Conservation (phyloP, 2,329 filamentous ascomycete species). For the Colletotrichum siamense region DNA sequence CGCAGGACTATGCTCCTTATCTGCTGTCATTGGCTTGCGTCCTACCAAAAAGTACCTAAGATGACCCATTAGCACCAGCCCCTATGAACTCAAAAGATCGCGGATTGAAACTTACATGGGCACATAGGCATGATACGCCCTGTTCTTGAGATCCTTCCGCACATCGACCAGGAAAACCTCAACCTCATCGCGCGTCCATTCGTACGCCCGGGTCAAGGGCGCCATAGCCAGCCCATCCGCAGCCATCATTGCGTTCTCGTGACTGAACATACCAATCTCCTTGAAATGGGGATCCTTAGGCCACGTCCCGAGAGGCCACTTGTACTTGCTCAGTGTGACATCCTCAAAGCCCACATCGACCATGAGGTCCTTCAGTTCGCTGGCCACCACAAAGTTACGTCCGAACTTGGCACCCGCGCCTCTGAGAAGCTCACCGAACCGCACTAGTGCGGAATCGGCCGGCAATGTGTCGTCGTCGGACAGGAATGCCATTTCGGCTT, state of each 20-base stretch:
- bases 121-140: constrained; percentile 39
- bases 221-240: constrained; percentile 39
- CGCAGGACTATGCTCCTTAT: too few relatives aligned
- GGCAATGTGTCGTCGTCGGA: constrained; percentile 52
- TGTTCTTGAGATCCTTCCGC: constrained; percentile 36
- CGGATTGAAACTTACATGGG: constrained; percentile 40
- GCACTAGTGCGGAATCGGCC: constrained; percentile 34
- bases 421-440: not conserved
- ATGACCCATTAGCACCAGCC: too few relatives aligned
- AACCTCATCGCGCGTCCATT: constrained; percentile 37
- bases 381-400: constrained; percentile 28
- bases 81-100: not conserved
- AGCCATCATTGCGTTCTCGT: constrained; percentile 35
- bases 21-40: too few relatives aligned
- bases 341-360: constrained; percentile 28
- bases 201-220: constrained; percentile 36
- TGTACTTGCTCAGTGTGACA: constrained; percentile 13
- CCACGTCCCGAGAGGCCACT: constrained; percentile 23
- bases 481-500: constrained; percentile 39
- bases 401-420: constrained; percentile 12
- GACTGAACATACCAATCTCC: constrained; percentile 25
- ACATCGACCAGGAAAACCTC: constrained; percentile 40
- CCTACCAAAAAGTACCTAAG: too few relatives aligned
- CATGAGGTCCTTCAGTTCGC: constrained; percentile 30
- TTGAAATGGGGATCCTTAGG: not conserved